Conservation (phyloP, 2,329 filamentous ascomycete species). For the Trichoderma afroharzianum region DNA sequence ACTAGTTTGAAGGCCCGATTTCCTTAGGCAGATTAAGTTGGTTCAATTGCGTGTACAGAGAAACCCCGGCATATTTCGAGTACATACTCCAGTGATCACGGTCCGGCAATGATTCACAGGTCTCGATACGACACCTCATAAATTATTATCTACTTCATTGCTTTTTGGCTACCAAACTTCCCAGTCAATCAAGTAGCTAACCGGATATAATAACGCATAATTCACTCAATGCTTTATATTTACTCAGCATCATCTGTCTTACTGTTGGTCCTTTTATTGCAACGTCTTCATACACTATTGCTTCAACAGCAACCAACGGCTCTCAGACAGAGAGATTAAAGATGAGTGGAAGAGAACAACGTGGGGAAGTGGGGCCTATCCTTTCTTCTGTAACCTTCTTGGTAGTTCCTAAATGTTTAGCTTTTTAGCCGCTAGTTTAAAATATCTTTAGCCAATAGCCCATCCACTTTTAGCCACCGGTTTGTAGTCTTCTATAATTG, state of each 20-base stretch:
- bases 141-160: not conserved
- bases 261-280: not conserved
- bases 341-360: not conserved
- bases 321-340: not conserved
- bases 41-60: not conserved
- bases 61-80: not conserved
- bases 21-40: not conserved
- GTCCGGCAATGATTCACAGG: not conserved
- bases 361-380: slow-evolving; percentile 4
- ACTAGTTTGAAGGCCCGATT: not conserved
- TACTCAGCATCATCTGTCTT: not conserved
- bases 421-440: slow-evolving; percentile 7
- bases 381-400: not conserved
- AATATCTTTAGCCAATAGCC: not conserved
- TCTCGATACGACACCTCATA: not conserved
- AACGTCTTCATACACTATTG: not conserved
- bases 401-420: slow-evolving; percentile 4
- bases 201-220: not conserved
- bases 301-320: not conserved
- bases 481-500: not conserved
- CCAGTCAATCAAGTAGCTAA: not conserved
- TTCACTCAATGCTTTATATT: not conserved
- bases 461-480: slow-evolving; percentile 3
- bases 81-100: not conserved
- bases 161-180: not conserved